Evolutionary conservation across 805 yeast genomes (phyloP), one percentile per base, ranked within the genome.

Genomic region (Candida glaebosa): DNA sequence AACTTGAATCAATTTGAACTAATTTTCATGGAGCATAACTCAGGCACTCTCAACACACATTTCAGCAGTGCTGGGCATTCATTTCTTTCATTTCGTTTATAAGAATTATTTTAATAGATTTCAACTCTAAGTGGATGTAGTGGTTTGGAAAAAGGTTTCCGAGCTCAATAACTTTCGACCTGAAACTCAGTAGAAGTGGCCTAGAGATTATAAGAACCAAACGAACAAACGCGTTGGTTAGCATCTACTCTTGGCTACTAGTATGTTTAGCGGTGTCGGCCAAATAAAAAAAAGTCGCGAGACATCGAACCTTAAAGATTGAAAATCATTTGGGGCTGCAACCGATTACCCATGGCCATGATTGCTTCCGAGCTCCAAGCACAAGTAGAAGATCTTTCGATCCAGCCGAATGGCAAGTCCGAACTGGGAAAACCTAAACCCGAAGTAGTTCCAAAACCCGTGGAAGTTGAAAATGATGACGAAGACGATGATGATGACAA

Each of bases 401-500:
- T 43, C 36, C 49, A 39, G 34, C 32, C 38, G 28, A 44, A n/a
- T 14, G 15, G 3, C 5, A n/a, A 22, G 9, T 5, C 22, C 2
- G 19, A 14, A 26, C 30, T 18, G 10, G 39, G 28, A 16, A 18
- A 30, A 22, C 3, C 18, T 8, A 18, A 33, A 18, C 15, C 20
- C 5, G 43, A 36, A 2, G 50, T 42, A 31, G 42, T 28, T 25
- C 31, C 39, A 8, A n/a, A 20, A 7, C 18, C 4, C 4, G 36
- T 34, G 1, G 41, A 25, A 31, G 43, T 16, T 12, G 45, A 26
- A 16, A 40, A 24, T 22, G 44, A 32, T 14, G 44, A 38, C 12
- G 51, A 45, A 10, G 48, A 28, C 5, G 71, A 78, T 74, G 71
- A 79, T 69, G 64, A 73, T 71, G 60, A 76, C 70, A 67, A 79